phyloP scores from a whole-genome alignment of 2,329 filamentous ascomycete genomes.

The Ophiosphaerella narmari region DNA sequence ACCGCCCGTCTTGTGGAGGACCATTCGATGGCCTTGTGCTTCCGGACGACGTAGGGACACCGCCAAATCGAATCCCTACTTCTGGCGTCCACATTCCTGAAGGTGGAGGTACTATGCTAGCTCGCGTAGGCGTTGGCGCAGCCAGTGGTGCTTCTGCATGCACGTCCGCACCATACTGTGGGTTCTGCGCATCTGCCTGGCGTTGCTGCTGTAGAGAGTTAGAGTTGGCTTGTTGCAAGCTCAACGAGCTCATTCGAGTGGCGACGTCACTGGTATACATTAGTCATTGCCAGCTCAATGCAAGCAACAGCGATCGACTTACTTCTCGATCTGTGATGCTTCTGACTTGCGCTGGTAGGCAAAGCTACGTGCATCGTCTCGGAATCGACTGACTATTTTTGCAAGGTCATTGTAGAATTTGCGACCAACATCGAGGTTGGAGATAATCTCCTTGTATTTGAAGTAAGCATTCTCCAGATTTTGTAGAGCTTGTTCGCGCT shows the following conservation, averaged over 20 bases:
- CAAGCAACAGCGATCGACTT: constrained; percentile 37
- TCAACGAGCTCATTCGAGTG: constrained; percentile 64
- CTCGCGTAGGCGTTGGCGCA: constrained; percentile 49
- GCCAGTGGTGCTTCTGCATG: constrained; percentile 61
- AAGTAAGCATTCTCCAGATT: constrained; percentile 87
- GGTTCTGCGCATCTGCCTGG: constrained; percentile 59
- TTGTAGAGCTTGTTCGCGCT: constrained; percentile 86
- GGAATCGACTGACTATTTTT: constrained; percentile 81
- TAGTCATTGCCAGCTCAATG: constrained; percentile 5
- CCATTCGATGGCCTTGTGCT: constrained; percentile 39
- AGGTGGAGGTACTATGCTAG: constrained; percentile 38
- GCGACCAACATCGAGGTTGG: constrained; percentile 84
- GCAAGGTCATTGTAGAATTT: constrained; percentile 98
- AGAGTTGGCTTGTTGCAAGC: constrained; percentile 53
- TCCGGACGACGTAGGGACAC: constrained; percentile 38
- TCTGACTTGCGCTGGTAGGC: constrained; percentile 80
- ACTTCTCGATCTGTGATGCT: constrained; percentile 78
- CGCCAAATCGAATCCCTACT: constrained; percentile 78
- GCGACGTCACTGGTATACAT: constrained; percentile 56
- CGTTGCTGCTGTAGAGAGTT: constrained; percentile 51
- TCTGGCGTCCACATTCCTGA: constrained; percentile 76
- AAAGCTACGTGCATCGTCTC: constrained; percentile 79
- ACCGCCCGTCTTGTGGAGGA: constrained; percentile 43
- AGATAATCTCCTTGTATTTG: constrained; percentile 95
- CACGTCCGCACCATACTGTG: constrained; percentile 58